These are phyloP conservation scores for Pichia pseudocactophila DNA, from an alignment of 805 yeast species.

Conservation along the genomic window DNA sequence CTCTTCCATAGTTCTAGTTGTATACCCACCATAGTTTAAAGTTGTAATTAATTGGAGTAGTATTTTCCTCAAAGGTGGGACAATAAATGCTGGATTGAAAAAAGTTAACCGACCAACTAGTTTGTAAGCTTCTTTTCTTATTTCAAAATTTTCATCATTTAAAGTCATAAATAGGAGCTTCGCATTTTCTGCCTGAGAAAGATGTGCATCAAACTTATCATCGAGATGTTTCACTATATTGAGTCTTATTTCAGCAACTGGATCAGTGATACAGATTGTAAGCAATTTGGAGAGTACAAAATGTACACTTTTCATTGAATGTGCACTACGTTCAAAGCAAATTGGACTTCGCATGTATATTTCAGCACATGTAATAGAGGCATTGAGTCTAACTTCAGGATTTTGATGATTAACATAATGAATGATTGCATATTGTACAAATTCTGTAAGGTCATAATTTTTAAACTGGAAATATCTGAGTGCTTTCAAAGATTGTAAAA, in stretches of 20 bases:
- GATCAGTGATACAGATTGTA: slow-evolving; percentile 81
- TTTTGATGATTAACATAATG: slow-evolving; percentile 74
- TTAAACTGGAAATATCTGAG: slow-evolving; percentile 66
- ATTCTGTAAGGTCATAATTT: slow-evolving; percentile 72
- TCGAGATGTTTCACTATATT: slow-evolving; percentile 70
- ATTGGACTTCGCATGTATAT: slow-evolving; percentile 73
- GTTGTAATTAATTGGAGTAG: slow-evolving; percentile 79
- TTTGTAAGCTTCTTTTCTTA: slow-evolving; percentile 67
- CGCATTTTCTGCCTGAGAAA: slow-evolving; percentile 90
- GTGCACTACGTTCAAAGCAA: slow-evolving; percentile 72
- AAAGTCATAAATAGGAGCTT: slow-evolving; percentile 76
- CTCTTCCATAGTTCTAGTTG: slow-evolving; percentile 72
- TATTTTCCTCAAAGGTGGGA: slow-evolving; percentile 84
- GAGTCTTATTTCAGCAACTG: slow-evolving; percentile 73
- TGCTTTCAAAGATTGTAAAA: slow-evolving; percentile 74
- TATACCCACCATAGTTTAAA: slow-evolving; percentile 69
- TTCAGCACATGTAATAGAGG: slow-evolving; percentile 75
- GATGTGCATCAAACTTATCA: slow-evolving; percentile 75
- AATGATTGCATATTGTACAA: slow-evolving; percentile 78
- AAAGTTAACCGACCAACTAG: slow-evolving; percentile 77
- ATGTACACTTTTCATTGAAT: slow-evolving; percentile 74
- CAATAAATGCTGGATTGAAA: slow-evolving; percentile 91
- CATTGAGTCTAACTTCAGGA: slow-evolving; percentile 71
- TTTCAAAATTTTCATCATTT: slow-evolving; percentile 82
- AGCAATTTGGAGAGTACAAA: slow-evolving; percentile 76